phyloP scores from a whole-genome alignment of 2,329 filamentous ascomycete species.

The Hypoxylon sp. region DNA sequence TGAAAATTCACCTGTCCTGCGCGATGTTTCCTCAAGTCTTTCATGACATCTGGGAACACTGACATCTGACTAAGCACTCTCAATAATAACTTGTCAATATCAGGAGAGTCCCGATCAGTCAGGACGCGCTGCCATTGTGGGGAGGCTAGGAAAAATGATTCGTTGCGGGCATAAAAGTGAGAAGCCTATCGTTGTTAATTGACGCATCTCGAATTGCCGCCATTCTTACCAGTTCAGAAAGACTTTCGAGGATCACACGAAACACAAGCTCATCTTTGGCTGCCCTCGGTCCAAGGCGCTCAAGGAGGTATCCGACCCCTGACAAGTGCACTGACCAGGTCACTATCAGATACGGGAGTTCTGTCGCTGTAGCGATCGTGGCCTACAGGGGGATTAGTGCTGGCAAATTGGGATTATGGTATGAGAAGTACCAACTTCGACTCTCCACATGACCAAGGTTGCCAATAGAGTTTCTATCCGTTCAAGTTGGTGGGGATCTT shows the following conservation, averaged over 20 bases:
- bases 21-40: slow-evolving; percentile 16
- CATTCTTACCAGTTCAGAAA: slow-evolving; percentile 22
- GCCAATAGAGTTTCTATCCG: slow-evolving; percentile 26
- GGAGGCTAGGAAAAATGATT: slow-evolving; percentile 19
- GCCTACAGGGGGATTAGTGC: slow-evolving; percentile 1
- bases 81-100: slow-evolving; percentile 7
- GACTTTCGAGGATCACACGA: slow-evolving; percentile 17
- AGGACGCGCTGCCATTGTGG: slow-evolving; percentile 19
- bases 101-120: background rate
- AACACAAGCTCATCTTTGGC: slow-evolving; percentile 16
- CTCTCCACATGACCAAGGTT: slow-evolving; percentile 25
- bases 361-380: slow-evolving; percentile 14
- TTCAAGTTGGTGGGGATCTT: slow-evolving; percentile 13
- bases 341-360: slow-evolving; percentile 18
- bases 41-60: slow-evolving; percentile 26
- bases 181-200: slow-evolving; percentile 14
- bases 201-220: background rate
- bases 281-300: slow-evolving; percentile 14
- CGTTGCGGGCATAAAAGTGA: slow-evolving; percentile 21
- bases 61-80: slow-evolving; percentile 14
- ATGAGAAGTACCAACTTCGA: slow-evolving; percentile 11
- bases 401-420: background rate
- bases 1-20: slow-evolving; percentile 4
- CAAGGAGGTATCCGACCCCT: slow-evolving; percentile 17
- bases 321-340: slow-evolving; percentile 17